phyloP scores from a whole-genome alignment of 768 basidiomycete species.

The Mrakia blollopis region DNA sequence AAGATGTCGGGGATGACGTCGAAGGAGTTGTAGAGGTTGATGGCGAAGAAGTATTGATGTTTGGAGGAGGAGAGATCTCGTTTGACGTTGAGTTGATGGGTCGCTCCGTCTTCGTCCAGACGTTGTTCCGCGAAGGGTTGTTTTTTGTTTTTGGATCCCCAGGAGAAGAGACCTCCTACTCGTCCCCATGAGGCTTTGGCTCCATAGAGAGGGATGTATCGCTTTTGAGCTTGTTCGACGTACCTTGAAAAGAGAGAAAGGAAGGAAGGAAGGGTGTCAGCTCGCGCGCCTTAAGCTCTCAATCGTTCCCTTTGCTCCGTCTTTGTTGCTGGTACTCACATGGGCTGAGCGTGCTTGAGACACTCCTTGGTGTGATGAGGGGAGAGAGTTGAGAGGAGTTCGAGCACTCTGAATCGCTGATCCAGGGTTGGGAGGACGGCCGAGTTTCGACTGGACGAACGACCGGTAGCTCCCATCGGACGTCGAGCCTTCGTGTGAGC shows the following conservation, averaged over 20 bases:
- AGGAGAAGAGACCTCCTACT: conserved; percentile 33
- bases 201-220: conserved; percentile 78
- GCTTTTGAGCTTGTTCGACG: conserved; percentile 72
- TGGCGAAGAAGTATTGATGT: conserved; percentile 99
- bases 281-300: neutral
- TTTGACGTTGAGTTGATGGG: conserved; percentile 29
- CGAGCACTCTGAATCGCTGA: conserved; percentile 78
- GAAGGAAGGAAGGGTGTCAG: conserved; percentile 41
- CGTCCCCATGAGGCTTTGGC: conserved; percentile 53
- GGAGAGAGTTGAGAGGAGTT: conserved; percentile 77
- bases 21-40: conserved; percentile 99
- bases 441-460: conserved; percentile 14
- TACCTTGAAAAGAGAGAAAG: conserved; percentile 47
- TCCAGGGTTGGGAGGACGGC: conserved; percentile 64
- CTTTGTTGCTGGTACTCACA: neutral
- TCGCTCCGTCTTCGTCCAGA: conserved; percentile 4
- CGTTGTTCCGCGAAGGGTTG: neutral
- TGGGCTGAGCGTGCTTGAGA: conserved; percentile 71
- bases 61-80: conserved; percentile 48
- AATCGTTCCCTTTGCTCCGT: neutral
- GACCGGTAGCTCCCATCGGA: conserved; percentile 7
- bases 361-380: conserved; percentile 92
- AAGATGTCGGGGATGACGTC: conserved; percentile 97
- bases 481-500: conserved; percentile 12
- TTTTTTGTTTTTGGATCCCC: conserved; percentile 20